Evolutionary conservation across 176 grass and related monocot genomes (phyloP).

Genomic region (Aegilops umbellulata): DNA sequence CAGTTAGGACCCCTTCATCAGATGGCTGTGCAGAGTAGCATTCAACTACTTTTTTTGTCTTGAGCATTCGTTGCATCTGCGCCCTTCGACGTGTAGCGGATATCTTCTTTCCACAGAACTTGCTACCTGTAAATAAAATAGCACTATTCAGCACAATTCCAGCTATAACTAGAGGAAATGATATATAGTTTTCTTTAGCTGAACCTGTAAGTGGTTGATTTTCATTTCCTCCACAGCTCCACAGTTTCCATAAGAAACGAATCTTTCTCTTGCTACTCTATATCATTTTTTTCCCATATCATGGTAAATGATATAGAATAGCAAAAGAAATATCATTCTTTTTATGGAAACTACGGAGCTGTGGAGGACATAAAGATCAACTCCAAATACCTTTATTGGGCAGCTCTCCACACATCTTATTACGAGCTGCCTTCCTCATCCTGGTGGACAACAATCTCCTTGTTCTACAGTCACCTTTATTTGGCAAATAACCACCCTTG

Average conservation of each 20-base stretch:
- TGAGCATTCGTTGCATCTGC: slow-evolving; percentile 52
- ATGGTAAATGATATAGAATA: not conserved
- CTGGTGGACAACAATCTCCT: slow-evolving; percentile 68
- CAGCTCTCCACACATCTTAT: slow-evolving; percentile 39
- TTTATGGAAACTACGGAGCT: slow-evolving; percentile 10
- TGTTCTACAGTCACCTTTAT: slow-evolving; percentile 53
- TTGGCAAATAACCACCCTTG: slow-evolving; percentile 41
- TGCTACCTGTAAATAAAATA: slow-evolving; percentile 43
- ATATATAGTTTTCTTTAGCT: not conserved
- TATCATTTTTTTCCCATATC: not conserved
- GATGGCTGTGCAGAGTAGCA: slow-evolving; percentile 25
- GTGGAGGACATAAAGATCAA: slow-evolving; percentile 23
- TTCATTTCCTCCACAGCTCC: not conserved
- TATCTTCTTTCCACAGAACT: slow-evolving; percentile 49
- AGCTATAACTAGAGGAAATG: slow-evolving; percentile 13
- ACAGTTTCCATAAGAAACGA: not conserved
- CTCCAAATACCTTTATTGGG: slow-evolving; percentile 48
- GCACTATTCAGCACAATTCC: slow-evolving; percentile 33
- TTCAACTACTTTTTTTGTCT: slow-evolving; percentile 48
- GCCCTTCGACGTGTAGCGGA: slow-evolving; percentile 45
- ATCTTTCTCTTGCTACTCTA: not conserved
- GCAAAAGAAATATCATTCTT: slow-evolving; percentile 26
- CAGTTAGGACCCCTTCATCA: slow-evolving; percentile 50
- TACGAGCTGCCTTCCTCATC: slow-evolving; percentile 60
- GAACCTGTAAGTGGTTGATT: not conserved